These are phyloP conservation scores for Capsicum pubescens DNA, from an alignment of 257 asterid genomes.

Conservation along the genomic window DNA sequence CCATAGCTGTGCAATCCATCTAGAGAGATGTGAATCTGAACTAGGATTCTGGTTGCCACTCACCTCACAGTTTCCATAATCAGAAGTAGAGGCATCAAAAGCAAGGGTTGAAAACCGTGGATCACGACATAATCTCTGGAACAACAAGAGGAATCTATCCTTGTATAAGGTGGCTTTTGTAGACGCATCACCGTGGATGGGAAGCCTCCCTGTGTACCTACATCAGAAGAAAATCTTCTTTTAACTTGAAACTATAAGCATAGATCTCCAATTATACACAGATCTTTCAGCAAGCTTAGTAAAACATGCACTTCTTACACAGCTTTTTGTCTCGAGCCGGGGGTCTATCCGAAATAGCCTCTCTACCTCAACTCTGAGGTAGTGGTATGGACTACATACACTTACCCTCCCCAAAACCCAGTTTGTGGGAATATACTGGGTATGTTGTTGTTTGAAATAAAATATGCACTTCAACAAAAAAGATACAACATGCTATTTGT, in stretches of 20 bases:
- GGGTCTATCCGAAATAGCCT: no score
- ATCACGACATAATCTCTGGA: constrained; percentile 84
- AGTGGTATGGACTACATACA: no score
- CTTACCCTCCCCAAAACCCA: no score
- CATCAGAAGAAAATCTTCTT: constrained; percentile 20
- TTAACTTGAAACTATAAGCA: neutral
- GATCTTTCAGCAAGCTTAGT: neutral
- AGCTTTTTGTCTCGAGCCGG: no score
- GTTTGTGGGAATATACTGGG: no score
- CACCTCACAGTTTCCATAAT: constrained; percentile 90
- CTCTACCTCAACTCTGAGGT: no score
- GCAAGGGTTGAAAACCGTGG: constrained; percentile 80
- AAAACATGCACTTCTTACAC: neutral
- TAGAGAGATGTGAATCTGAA: neutral
- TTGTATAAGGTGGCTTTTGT: constrained; percentile 77
- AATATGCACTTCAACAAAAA: neutral
- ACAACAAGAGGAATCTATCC: constrained; percentile 83
- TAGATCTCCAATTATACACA: neutral
- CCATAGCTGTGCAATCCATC: neutral
- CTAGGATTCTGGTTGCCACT: constrained; percentile 6
- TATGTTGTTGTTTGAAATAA: neutral
- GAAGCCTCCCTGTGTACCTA: constrained; percentile 70
- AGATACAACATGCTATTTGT: neutral
- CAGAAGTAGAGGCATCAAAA: constrained; percentile 69
- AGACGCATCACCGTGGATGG: constrained; percentile 92